Base-by-base conservation (phyloP, 2,329 filamentous ascomycete genomes). In the Ophiostoma sp. region DNA sequence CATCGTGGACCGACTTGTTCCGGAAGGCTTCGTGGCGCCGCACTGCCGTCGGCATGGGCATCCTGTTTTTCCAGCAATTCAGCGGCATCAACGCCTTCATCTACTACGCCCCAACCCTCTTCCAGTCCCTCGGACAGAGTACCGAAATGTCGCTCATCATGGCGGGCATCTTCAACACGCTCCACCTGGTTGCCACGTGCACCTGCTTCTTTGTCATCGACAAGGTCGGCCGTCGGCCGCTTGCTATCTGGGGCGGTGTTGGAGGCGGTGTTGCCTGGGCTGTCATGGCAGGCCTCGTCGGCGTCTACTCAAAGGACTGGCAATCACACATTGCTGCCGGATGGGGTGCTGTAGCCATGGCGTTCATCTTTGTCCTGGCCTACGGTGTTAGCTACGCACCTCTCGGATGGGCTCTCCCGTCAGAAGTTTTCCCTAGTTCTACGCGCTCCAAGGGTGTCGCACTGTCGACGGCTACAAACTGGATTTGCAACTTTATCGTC, bases 151-250 rank as follows among this genome's bases (percentile, higher is more conserved):
- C 62, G 4, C 68, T 70, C 10, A 70, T 54, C n/a, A 33, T 70
- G 27, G 67, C 64, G 4, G 68, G 80, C 2, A 78, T 83, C 74
- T 86, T 87, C 75, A 80, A 86, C 73, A 80, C 89, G 68, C 81
- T 89, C 57, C 89, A 89, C 75, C 86, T 84, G 60, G 83, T 87
- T 72, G 87, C 87, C 73, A 85, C 86, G 3, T 86, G 84, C 0
- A 81, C 81, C 1, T 86, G 87, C 31, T 84, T 80, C 79, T 81
- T 77, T 69, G 71, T 76, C 66, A 83, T 84, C 68, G 82, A 84
- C 77, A 81, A 82, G 1, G 83, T 84, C 27, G 87, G 87, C 4
- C 83, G 89, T n/a, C 82, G 89, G 4, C 81, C 82, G 44, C 81
- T 91, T 69, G 15, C 80, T 90, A 68, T 78, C 74, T 8, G 77